A percentile compares a stretch with the other conserved stretches of the same genome.
These are phyloP conservation scores for Pseudogymnoascus sp. DNA, from an alignment of 2,329 filamentous ascomycete species.

Conservation along the genomic window DNA sequence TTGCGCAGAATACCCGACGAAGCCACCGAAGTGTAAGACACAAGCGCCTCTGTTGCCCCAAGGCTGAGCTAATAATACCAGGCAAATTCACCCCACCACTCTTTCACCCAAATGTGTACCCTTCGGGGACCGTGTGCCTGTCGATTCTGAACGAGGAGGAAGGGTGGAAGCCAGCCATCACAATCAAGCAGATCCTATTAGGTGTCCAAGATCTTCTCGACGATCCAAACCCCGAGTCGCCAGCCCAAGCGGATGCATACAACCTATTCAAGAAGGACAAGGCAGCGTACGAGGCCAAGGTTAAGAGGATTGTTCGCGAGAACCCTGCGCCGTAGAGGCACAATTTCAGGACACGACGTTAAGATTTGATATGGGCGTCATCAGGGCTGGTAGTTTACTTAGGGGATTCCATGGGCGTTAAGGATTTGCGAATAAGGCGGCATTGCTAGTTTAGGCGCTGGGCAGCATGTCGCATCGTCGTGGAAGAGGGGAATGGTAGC, in stretches of 20 bases:
- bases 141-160: constrained; percentile 98
- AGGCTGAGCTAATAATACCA: constrained; percentile 33
- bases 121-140: constrained; percentile 92
- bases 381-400: background rate
- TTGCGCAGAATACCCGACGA: constrained; percentile 83
- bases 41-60: constrained; percentile 1
- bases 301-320: constrained; percentile 79
- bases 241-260: constrained; percentile 94
- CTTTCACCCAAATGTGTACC: constrained; percentile 98
- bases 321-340: constrained; percentile 63
- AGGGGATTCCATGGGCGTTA: constrained; percentile 3
- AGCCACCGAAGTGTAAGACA: constrained; percentile 88
- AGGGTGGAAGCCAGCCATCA: constrained; percentile 97
- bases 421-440: constrained; percentile 3
- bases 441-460: constrained; percentile 5
- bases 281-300: constrained; percentile 77
- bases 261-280: constrained; percentile 92
- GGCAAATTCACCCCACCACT: constrained; percentile 95
- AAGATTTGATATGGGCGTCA: constrained; percentile 3
- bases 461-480: constrained; percentile 3
- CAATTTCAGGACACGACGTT: background rate
- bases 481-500: background rate
- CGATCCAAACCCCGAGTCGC: constrained; percentile 93
- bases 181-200: constrained; percentile 92
- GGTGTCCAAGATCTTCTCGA: constrained; percentile 94